Conservation (phyloP, 306 rosid genomes). For the Hippophae gyantsensis region DNA sequence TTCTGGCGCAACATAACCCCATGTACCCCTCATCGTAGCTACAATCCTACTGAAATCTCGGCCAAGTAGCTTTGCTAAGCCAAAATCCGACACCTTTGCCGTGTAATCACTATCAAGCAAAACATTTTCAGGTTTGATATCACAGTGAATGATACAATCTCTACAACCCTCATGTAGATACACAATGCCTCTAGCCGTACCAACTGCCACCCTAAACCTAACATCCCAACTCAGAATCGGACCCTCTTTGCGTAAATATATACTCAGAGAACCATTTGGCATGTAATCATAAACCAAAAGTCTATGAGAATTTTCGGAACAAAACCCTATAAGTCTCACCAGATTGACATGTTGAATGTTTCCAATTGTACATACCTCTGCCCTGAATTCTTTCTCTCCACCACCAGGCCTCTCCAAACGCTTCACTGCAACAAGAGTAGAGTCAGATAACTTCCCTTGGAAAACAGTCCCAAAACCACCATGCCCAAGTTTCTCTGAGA, state of each 20-base stretch:
- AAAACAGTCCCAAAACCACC: conserved; percentile 89
- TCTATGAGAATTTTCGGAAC: conserved; percentile 70
- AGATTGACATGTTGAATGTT: conserved; percentile 82
- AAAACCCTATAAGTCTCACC: conserved; percentile 71
- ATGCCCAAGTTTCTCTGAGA: conserved; percentile 68
- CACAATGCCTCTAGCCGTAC: conserved; percentile 69
- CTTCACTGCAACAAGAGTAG: conserved; percentile 59
- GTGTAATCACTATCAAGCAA: conserved; percentile 50
- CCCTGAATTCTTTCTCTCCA: conserved; percentile 81
- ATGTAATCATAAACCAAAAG: conserved; percentile 75
- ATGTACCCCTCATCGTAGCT: conserved; percentile 80
- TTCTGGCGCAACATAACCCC: conserved; percentile 89
- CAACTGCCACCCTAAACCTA: conserved; percentile 55
- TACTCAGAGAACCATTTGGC: conserved; percentile 67
- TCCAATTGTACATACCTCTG: conserved; percentile 78
- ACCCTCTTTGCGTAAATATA: conserved; percentile 58
- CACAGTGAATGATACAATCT: conserved; percentile 72
- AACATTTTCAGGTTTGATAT: conserved; percentile 80
- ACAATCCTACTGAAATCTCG: conserved; percentile 68
- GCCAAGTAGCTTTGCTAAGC: conserved; percentile 63
- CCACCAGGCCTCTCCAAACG: conserved; percentile 79
- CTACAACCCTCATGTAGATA: conserved; percentile 81
- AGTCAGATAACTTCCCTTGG: conserved; percentile 55
- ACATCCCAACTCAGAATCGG: conserved; percentile 69
- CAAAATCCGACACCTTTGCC: conserved; percentile 76